These are phyloP conservation scores for Verticillium albo-atrum DNA, from an alignment of 2,329 filamentous ascomycete genomes.

Conservation along the genomic window DNA sequence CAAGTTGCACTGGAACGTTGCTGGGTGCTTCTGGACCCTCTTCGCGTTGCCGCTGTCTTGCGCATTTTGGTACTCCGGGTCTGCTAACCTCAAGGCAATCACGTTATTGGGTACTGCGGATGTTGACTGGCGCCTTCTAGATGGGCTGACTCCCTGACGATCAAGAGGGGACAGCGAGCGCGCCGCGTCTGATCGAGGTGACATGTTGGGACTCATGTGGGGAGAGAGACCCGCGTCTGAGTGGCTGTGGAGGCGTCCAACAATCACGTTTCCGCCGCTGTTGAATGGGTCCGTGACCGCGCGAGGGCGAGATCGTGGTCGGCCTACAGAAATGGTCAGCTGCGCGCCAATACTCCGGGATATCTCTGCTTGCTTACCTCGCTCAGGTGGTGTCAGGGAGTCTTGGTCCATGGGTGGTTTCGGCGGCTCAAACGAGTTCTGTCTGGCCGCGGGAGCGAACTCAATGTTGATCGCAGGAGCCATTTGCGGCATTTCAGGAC, in stretches of 20 bases:
- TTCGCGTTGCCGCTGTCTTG: constrained; percentile 61
- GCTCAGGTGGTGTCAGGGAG: constrained; percentile 76
- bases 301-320: constrained; percentile 43
- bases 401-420: constrained; percentile 67
- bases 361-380: constrained; percentile 39
- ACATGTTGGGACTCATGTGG: constrained; percentile 40
- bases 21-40: constrained; percentile 94
- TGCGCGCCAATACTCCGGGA: neutral
- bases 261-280: constrained; percentile 34
- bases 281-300: constrained; percentile 59
- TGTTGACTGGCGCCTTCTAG: constrained; percentile 56
- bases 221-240: constrained; percentile 41
- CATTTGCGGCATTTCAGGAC: constrained; percentile 68
- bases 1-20: constrained; percentile 89
- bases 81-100: constrained; percentile 84
- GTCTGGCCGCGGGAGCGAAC: constrained; percentile 71
- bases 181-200: constrained; percentile 41
- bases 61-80: constrained; percentile 74
- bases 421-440: constrained; percentile 60
- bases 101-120: constrained; percentile 58
- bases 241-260: constrained; percentile 28
- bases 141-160: constrained; percentile 43
- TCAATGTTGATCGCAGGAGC: constrained; percentile 94
- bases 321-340: constrained; percentile 31
- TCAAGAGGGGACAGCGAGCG: constrained; percentile 58